A percentile compares a stretch with the other conserved stretches of the same genome.
Evolutionary conservation across 495 filamentous ascomycete species (phyloP).

Genomic region (Hypoxylon perforatum): DNA sequence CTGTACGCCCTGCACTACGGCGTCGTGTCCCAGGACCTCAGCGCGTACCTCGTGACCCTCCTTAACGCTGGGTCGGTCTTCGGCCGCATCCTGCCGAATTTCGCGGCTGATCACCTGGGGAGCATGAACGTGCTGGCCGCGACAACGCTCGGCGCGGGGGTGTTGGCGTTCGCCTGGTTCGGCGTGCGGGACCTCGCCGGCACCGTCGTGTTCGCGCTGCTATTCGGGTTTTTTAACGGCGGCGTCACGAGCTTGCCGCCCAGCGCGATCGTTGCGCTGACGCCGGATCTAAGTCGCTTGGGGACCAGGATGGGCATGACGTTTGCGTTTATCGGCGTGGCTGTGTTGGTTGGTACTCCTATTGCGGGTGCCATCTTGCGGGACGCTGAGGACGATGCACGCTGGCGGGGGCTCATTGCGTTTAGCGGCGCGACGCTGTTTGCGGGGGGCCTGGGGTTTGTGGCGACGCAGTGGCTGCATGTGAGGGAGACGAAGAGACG

Average conservation of each 20-base stretch:
- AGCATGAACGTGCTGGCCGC: constrained; percentile 71
- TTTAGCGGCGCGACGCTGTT: constrained; percentile 26
- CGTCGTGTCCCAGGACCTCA: constrained; percentile 65
- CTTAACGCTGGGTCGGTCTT: constrained; percentile 71
- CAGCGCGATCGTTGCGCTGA: constrained; percentile 68
- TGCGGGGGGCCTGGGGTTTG: constrained; percentile 13
- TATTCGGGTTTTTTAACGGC: constrained; percentile 78
- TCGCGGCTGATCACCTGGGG: constrained; percentile 69
- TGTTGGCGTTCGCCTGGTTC: constrained; percentile 68
- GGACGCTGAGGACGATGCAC: constrained; percentile 6
- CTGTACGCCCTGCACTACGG: constrained; percentile 63
- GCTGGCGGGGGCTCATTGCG: constrained; percentile 20
- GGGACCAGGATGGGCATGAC: constrained; percentile 77
- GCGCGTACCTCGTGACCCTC: constrained; percentile 73
- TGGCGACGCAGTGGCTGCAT: constrained; percentile 12
- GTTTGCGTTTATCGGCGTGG: constrained; percentile 66
- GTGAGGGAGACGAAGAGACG: constrained; percentile 1
- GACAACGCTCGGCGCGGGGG: constrained; percentile 59
- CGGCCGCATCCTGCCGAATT: constrained; percentile 71
- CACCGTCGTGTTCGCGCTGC: constrained; percentile 69
- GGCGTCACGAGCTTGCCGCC: constrained; percentile 73
- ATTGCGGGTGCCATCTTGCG: constrained; percentile 66
- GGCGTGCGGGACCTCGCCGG: constrained; percentile 64
- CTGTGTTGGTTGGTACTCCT: constrained; percentile 73
- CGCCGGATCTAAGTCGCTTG: constrained; percentile 67